phyloP scores from a whole-genome alignment of 106 monocot species.

The Ottelia alismoides region DNA sequence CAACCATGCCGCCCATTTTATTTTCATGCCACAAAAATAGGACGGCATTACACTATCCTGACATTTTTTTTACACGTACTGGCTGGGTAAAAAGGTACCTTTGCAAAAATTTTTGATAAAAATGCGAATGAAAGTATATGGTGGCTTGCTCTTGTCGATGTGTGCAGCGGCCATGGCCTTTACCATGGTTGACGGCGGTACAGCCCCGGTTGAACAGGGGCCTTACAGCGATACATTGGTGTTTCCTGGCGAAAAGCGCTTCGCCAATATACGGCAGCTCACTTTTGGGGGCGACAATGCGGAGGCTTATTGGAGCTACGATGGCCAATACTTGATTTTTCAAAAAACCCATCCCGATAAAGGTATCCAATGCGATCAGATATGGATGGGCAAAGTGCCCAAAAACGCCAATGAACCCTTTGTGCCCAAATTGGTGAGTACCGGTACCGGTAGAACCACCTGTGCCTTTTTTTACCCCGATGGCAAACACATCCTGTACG shows the following conservation, averaged over 20 bases:
- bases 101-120: too few relatives aligned
- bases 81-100: too few relatives aligned
- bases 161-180: too few relatives aligned
- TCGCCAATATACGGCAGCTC: neutral
- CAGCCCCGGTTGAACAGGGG: too few relatives aligned
- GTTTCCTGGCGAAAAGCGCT: neutral
- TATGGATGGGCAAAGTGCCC: neutral
- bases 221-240: neutral
- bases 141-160: too few relatives aligned
- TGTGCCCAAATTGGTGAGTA: neutral
- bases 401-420: too few relatives aligned
- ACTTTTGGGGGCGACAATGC: neutral
- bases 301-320: neutral
- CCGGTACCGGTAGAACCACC: neutral
- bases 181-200: too few relatives aligned
- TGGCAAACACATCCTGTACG: neutral
- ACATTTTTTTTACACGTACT: too few relatives aligned
- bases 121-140: too few relatives aligned
- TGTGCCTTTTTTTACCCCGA: neutral
- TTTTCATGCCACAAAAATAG: too few relatives aligned
- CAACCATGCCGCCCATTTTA: too few relatives aligned
- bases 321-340: neutral
- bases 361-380: neutral
- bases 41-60: too few relatives aligned
- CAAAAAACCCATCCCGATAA: neutral